Base-by-base conservation (phyloP, 2,329 filamentous ascomycete genomes). In the Ophiostoma sp. region DNA sequence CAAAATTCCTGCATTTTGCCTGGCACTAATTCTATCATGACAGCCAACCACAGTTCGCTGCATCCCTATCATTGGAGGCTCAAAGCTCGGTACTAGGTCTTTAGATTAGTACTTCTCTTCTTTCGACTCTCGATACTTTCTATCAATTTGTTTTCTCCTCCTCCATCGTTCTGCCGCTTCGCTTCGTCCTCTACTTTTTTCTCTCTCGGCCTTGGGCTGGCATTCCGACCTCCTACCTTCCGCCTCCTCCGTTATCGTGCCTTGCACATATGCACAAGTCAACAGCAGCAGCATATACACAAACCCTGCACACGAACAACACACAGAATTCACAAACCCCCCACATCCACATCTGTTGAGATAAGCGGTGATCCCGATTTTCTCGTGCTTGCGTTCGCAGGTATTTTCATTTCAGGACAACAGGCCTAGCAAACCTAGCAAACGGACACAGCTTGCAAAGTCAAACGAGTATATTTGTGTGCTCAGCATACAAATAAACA, bases 51-150 rank as follows among this genome's bases (percentile, higher is more conserved):
- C 76, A 78, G 76, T 73, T 76, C 78, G 75, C 76, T 79, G 73
- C 77, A 75, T 76, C 81, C 79, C 80, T 81, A 80, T 77, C 77
- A 77, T 76, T 80, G 81, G 81, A 82, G 81, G 77, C 79, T 80
- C 76, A 76, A 81, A 77, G 78, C 79, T 76, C 79, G 79, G 77
- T 80, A 74, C 77, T 81, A 75, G 80, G 78, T 72, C 81, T 80
- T 75, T 82, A 77, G 81, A 74, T 73, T 23, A 8, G n/a, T 60
- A 17, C 48, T 31, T 17, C 11, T n/a, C 20, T 44, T 27, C 54
- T 27, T 52, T 52, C 20, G n/a, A 52, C 48, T 52, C n/a, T 57
- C 52, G 44, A 27, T 57, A n/a, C 4, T 67, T 41, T 68, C 4
- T 67, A 36, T 68, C 67, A 5, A 11, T 31, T 48, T 62, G 8